Evolutionary conservation across 169 alveolate genomes (phyloP).

Genomic region (Amoebophrya sp.): DNA sequence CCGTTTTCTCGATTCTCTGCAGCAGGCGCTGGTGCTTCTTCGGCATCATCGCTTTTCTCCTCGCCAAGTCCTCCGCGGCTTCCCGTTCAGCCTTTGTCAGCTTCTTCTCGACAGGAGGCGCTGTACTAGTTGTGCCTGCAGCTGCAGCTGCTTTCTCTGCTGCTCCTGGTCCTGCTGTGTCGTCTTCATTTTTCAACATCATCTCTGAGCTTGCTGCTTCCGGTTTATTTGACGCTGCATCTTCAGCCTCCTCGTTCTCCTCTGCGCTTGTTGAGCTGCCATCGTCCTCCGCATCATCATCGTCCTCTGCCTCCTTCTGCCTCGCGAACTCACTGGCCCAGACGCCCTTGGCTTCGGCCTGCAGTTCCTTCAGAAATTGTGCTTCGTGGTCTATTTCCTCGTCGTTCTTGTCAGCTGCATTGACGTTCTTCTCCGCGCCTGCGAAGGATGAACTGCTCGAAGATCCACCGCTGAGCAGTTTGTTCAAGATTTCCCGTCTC

Average conservation of each 20-base stretch:
- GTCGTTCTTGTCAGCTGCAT: not conserved
- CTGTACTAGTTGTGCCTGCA: too few relatives aligned
- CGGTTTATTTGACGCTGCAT: not conserved
- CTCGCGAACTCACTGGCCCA: not conserved
- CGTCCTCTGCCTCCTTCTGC: not conserved
- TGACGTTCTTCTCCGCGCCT: not conserved
- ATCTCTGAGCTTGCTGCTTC: not conserved
- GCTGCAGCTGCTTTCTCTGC: too few relatives aligned
- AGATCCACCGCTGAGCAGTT: not conserved
- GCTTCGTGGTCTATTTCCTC: not conserved
- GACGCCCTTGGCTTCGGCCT: not conserved
- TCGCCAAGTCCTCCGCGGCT: not conserved
- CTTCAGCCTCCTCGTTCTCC: not conserved
- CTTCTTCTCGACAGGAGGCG: not conserved
- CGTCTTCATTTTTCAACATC: not conserved
- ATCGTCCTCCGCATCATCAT: not conserved
- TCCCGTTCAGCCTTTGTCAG: not conserved
- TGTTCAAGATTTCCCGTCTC: not conserved
- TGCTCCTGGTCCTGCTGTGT: too few relatives aligned
- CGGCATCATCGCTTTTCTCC: constrained; percentile 23
- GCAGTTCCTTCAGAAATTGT: not conserved
- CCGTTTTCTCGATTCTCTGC: not conserved
- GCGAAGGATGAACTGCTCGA: not conserved
- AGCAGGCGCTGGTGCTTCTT: not conserved
- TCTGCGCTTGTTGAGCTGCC: too few relatives aligned